A percentile compares a stretch with the other conserved stretches of the same genome.
Conservation (phyloP, 306 rosid species). For the Cicer yamashitae region DNA sequence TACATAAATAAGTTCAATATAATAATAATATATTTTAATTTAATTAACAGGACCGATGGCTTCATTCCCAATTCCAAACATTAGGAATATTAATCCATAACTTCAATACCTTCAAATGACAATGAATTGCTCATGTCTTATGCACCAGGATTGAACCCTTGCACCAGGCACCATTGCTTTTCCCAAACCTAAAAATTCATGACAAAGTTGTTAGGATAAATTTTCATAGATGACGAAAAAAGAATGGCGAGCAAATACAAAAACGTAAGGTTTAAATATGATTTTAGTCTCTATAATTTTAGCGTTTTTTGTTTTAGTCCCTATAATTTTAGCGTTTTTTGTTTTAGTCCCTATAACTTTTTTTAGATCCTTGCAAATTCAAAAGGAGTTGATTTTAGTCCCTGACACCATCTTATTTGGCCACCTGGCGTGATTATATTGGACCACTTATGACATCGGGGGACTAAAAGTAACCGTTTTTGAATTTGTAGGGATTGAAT, state of each 20-base stretch:
- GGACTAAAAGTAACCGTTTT: too few relatives aligned
- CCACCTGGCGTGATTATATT: too few relatives aligned
- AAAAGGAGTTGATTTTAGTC: too few relatives aligned
- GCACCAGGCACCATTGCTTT: conserved; percentile 43
- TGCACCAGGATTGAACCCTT: conserved; percentile 38
- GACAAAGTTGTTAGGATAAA: conserved; percentile 42
- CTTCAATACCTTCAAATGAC: conserved; percentile 49
- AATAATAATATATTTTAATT: conserved; percentile 31
- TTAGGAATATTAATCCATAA: conserved; percentile 43
- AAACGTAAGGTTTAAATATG: not conserved
- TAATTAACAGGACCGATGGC: conserved; percentile 59
- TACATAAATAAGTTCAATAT: conserved; percentile 40
- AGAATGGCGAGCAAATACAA: conserved; percentile 12
- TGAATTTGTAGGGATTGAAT: too few relatives aligned
- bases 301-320: too few relatives aligned
- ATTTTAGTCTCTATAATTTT: too few relatives aligned
- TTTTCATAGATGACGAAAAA: conserved; percentile 5
- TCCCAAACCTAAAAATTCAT: conserved; percentile 51
- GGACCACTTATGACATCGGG: too few relatives aligned
- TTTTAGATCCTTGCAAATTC: too few relatives aligned
- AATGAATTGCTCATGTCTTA: conserved; percentile 34
- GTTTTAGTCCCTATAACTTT: too few relatives aligned
- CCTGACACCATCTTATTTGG: too few relatives aligned
- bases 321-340: too few relatives aligned
- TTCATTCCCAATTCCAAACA: conserved; percentile 57